phyloP scores from a whole-genome alignment of 345 rosid species.

The Aquilaria yunnanensis region DNA sequence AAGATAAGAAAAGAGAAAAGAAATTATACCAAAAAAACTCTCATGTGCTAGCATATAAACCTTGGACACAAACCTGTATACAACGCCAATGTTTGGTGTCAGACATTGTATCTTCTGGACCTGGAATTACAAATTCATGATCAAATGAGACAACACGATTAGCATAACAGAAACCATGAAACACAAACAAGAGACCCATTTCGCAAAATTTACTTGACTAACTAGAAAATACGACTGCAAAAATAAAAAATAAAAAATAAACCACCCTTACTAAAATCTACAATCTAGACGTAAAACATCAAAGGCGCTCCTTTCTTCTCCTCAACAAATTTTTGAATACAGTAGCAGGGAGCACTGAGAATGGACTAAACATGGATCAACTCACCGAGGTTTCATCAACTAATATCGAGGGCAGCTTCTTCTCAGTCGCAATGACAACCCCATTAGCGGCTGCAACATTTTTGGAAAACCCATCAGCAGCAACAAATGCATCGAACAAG shows the following conservation, averaged over 20 bases:
- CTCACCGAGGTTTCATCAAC: constrained; percentile 93
- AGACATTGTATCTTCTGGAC: constrained; percentile 85
- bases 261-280: no score
- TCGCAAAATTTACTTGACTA: no score
- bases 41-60: no score
- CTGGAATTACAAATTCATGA: constrained; percentile 28
- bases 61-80: constrained; percentile 61
- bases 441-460: constrained; percentile 76
- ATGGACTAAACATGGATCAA: not conserved
- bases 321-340: not conserved
- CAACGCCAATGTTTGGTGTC: constrained; percentile 95
- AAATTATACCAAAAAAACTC: no score
- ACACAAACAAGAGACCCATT: not conserved
- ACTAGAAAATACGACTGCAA: no score
- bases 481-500: not conserved
- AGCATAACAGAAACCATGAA: not conserved
- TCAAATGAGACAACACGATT: not conserved
- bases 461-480: not conserved
- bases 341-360: no score
- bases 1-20: no score
- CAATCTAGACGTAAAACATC: not conserved
- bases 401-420: constrained; percentile 86
- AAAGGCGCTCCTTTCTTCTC: not conserved
- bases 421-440: constrained; percentile 90
- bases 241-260: not conserved